Base-by-base conservation (phyloP, 1,284 basidiomycete genomes). In the Pyrrhoderma noxium region DNA sequence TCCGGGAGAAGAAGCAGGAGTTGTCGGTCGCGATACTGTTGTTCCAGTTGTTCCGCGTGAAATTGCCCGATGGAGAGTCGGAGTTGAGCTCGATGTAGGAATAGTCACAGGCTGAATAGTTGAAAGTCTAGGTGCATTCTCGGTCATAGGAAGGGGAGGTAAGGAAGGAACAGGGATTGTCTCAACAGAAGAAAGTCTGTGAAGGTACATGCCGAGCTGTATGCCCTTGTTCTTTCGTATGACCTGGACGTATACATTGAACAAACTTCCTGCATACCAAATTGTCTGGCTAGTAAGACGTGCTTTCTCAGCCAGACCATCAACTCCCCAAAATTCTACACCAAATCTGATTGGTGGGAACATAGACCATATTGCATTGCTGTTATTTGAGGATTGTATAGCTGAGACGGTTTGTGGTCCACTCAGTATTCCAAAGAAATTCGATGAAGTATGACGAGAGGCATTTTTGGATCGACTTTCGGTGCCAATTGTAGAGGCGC, bases 251-350 rank as follows among this genome's bases (percentile, higher is more conserved):
- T 95, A 96, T 3, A 93, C 80, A 58, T 93, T 92, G 69, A 81
- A 90, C 59, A 86, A 65, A 60, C 78, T 89, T 36, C 87, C 87
- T 3, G 81, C 85, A 60, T 86, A 85, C 80, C 86, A 90, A 35
- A 91, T 71, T 2, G 85, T 89, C 48, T 82, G 81, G 3, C 81
- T 86, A 59, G 87, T 76, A 49, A 87, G 72, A 57, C 91, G 75
- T 67, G 93, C 94, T 65, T 55, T 55, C 54, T 95, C 92, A 52
- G 82, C 84, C 42, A 96, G 73, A 44, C 75, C 70, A 58, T 89
- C 86, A 22, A 93, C 76, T 58, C 89, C 87, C 82, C 89, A 95
- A 64, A 95, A 95, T 66, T 96, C 93, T 45, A 92, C 89, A 3
- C 81, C 80, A 62, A 95, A 89, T 22, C 89, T 77, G 66, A 76